A percentile compares a stretch with the other conserved stretches of the same genome.
phyloP scores from a whole-genome alignment of 441 rosid species.

The Pelargonium fulgidum region DNA sequence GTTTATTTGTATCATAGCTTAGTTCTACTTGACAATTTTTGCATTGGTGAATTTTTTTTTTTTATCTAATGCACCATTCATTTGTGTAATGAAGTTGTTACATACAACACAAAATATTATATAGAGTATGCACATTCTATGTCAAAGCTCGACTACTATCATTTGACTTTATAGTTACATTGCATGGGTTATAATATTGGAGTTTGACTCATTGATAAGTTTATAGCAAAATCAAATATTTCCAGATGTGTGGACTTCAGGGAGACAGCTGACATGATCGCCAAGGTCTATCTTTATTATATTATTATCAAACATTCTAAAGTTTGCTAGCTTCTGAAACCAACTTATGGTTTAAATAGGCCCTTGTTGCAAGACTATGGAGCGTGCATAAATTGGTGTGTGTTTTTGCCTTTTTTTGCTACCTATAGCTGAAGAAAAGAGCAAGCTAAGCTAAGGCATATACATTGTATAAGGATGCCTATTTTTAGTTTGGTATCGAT shows the following conservation, averaged over 20 bases:
- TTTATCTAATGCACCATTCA: background rate
- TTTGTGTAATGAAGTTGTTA: background rate
- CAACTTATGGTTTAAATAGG: background rate
- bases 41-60: background rate
- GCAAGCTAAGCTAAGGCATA: no score
- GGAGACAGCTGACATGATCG: constrained; percentile 84
- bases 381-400: background rate
- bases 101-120: background rate
- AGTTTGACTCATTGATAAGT: constrained; percentile 77
- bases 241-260: constrained; percentile 83
- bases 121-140: background rate
- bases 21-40: background rate
- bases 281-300: constrained; percentile 47
- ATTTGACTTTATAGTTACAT: constrained; percentile 11
- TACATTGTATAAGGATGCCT: no score
- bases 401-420: no score
- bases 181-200: constrained; percentile 95
- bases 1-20: background rate
- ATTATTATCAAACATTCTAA: background rate
- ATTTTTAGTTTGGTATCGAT: background rate
- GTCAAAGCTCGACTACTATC: background rate
- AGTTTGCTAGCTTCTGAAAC: background rate
- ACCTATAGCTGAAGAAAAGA: no score
- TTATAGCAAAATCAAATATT: constrained; percentile 81
- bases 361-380: background rate